Conservation (phyloP, 441 rosid genomes). For the Adansonia grandidieri region DNA sequence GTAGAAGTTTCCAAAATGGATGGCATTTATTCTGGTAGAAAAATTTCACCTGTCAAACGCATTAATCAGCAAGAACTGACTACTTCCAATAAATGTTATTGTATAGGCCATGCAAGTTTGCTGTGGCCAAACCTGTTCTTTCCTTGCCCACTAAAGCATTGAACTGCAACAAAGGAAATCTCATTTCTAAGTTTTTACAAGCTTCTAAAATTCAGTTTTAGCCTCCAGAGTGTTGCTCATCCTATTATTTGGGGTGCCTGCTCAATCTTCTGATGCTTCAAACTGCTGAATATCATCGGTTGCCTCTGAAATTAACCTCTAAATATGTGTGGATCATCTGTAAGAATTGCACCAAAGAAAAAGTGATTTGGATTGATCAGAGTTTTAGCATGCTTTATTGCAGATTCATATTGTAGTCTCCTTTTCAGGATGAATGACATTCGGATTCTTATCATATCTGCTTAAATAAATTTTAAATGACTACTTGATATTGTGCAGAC, state of each 20-base stretch:
- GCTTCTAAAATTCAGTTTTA: not conserved
- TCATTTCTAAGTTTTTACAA: not conserved
- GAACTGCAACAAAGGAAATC: not conserved
- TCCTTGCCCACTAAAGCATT: conserved; percentile 7
- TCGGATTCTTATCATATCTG: conserved; percentile 2
- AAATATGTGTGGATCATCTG: conserved; percentile 3
- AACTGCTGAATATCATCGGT: not conserved
- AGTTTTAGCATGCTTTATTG: not conserved
- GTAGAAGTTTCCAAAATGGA: conserved; percentile 9
- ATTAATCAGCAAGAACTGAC: not conserved
- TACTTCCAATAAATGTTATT: conserved; percentile 1
- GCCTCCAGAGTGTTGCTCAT: not conserved
- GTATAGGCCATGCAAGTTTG: not conserved
- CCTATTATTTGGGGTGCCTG: not conserved
- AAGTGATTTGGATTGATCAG: not conserved
- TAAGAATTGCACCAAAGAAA: not conserved
- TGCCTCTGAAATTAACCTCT: not conserved
- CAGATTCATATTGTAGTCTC: not conserved
- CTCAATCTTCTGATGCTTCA: conserved; percentile 11
- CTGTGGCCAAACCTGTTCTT: not conserved
- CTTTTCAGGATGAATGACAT: not conserved
- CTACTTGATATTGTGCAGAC: conserved; percentile 56
- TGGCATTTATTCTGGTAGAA: not conserved
- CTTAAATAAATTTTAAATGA: not conserved
- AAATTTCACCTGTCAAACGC: not conserved